Conservation (phyloP, 2,329 filamentous ascomycete species). For the Kalmusia sp. region DNA sequence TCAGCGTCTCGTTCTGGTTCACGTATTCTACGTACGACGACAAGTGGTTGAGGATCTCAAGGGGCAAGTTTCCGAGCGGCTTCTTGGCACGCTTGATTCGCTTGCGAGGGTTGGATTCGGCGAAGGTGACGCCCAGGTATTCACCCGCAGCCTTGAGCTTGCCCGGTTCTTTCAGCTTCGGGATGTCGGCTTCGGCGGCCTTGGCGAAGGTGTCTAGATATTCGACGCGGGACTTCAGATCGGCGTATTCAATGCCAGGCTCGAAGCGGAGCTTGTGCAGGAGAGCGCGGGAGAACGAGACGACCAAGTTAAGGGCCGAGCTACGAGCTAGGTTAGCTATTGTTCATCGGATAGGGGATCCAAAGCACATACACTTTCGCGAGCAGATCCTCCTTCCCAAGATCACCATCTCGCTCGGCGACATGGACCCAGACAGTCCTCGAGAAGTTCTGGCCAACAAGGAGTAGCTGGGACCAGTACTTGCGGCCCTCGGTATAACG, state of each 20-base stretch:
- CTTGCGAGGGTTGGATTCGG: constrained; percentile 79
- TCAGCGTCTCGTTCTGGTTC: constrained; percentile 62
- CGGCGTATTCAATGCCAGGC: constrained; percentile 78
- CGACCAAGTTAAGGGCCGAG: constrained; percentile 76
- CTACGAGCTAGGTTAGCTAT: constrained; percentile 31
- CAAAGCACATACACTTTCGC: constrained; percentile 64
- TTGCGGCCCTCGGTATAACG: constrained; percentile 67
- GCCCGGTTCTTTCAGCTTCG: constrained; percentile 33
- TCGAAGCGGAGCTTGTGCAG: constrained; percentile 88
- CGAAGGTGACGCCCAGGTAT: constrained; percentile 78
- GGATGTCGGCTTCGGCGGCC: constrained; percentile 56
- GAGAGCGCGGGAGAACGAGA: constrained; percentile 77
- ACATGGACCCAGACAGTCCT: constrained; percentile 85
- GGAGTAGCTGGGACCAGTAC: constrained; percentile 66
- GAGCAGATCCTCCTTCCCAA: constrained; percentile 71
- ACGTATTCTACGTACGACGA: constrained; percentile 70
- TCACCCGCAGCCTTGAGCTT: constrained; percentile 70
- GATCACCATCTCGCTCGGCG: constrained; percentile 63
- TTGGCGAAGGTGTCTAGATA: constrained; percentile 80
- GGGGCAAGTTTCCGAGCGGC: constrained; percentile 81
- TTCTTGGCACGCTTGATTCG: constrained; percentile 74
- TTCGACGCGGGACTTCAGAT: constrained; percentile 72
- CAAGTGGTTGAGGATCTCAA: constrained; percentile 80
- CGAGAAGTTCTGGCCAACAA: constrained; percentile 64
- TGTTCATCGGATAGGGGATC: no score